phyloP scores from a whole-genome alignment of 768 basidiomycete species.

The Calocera cornea region DNA sequence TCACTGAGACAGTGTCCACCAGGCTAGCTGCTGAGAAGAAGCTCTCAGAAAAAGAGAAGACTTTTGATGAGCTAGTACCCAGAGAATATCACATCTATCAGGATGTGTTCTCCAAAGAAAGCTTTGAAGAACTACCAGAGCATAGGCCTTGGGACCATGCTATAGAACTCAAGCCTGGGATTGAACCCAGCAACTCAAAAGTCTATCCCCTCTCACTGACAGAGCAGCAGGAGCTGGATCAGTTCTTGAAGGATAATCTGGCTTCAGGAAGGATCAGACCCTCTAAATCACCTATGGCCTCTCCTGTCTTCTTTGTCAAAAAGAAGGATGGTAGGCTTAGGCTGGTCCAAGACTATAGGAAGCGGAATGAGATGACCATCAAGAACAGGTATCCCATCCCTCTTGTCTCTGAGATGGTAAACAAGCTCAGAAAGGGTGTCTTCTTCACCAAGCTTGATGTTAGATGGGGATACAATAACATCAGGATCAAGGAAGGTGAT shows the following conservation, averaged over 20 bases:
- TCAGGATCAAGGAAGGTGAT: no score
- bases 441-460: no score
- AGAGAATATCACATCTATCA: conserved; percentile 9
- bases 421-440: conserved; percentile 13
- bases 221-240: conserved; percentile 16
- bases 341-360: conserved; percentile 25
- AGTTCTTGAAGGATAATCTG: conserved; percentile 20
- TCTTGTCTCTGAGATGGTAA: conserved; percentile 28
- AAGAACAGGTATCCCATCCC: conserved; percentile 7
- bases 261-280: conserved; percentile 13
- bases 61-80: conserved; percentile 2
- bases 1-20: no score
- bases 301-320: conserved; percentile 23
- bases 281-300: conserved; percentile 16
- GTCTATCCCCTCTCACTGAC: conserved; percentile 16
- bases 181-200: conserved; percentile 6
- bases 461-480: background rate
- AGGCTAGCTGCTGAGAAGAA: no score
- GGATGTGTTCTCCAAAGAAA: conserved; percentile 19
- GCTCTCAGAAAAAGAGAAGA: no score
- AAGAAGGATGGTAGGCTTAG: conserved; percentile 27
- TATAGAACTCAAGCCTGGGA: conserved; percentile 13
- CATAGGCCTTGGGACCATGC: conserved; percentile 13
- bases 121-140: conserved; percentile 15
- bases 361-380: conserved; percentile 13